phyloP scores from a whole-genome alignment of 179 eudicot species.

The Beta corolliflora region DNA sequence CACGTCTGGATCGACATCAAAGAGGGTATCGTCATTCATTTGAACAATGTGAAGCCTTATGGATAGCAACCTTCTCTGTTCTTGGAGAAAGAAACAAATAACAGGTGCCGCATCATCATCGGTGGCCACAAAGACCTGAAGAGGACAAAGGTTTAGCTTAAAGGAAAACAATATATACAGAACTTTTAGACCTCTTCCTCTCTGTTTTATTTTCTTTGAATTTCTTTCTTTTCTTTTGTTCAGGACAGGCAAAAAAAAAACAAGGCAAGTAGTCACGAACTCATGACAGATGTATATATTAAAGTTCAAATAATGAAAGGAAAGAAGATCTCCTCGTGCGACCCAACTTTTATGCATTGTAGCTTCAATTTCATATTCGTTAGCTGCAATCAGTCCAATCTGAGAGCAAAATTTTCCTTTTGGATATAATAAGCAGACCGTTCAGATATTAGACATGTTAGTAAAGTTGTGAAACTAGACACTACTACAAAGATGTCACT shows the following conservation, averaged over 20 bases:
- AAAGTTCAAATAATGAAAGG: neutral
- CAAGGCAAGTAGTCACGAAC: neutral
- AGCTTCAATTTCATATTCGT: neutral
- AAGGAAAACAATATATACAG: neutral
- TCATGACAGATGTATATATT: neutral
- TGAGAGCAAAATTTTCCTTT: no score
- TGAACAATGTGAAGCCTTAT: constrained; percentile 77
- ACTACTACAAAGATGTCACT: no score
- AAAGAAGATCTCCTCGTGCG: neutral
- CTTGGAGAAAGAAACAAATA: constrained; percentile 88
- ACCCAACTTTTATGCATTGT: neutral
- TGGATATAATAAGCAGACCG: no score
- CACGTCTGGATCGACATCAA: constrained; percentile 80
- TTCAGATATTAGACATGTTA: no score
- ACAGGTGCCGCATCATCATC: constrained; percentile 78
- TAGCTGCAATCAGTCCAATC: neutral
- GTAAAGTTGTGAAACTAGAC: no score
- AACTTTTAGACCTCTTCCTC: neutral
- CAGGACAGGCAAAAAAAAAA: neutral
- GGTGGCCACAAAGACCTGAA: constrained; percentile 83
- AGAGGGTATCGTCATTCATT: constrained; percentile 52
- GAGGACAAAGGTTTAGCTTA: constrained; percentile 21
- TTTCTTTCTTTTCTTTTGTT: neutral
- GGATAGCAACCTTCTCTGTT: constrained; percentile 71
- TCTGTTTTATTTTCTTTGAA: neutral